phyloP scores from a whole-genome alignment of 495 filamentous ascomycete species.

The Rusavskia elegans region DNA sequence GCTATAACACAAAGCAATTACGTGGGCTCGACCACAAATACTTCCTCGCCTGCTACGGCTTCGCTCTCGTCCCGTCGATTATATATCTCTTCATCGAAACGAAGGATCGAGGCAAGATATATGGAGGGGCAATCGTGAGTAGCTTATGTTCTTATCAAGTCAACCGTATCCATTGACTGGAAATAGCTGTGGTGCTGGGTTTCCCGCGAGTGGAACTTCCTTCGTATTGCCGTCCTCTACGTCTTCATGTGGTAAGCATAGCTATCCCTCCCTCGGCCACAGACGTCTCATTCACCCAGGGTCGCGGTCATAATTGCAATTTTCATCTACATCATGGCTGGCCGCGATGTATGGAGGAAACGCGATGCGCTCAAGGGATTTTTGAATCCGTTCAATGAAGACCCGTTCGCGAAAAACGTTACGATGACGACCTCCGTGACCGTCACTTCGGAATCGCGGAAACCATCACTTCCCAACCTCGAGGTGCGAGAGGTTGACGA shows the following conservation, averaged over 20 bases:
- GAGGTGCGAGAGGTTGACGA: slow-evolving; percentile 1
- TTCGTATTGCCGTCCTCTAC: slow-evolving; percentile 66
- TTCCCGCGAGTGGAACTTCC: slow-evolving; percentile 44
- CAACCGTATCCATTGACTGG: not conserved
- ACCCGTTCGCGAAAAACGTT: slow-evolving; percentile 28
- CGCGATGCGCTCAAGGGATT: slow-evolving; percentile 26
- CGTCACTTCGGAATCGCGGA: not conserved
- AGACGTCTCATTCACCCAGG: slow-evolving; percentile 9
- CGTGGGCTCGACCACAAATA: slow-evolving; percentile 62
- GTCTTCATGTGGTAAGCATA: slow-evolving; percentile 55
- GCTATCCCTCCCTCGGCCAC: not conserved
- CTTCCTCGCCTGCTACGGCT: slow-evolving; percentile 54
- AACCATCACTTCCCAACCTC: slow-evolving; percentile 16
- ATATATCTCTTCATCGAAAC: slow-evolving; percentile 48
- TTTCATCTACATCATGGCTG: slow-evolving; percentile 57
- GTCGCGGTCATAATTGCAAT: slow-evolving; percentile 51
- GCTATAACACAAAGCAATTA: slow-evolving; percentile 52
- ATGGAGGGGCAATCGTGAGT: slow-evolving; percentile 54
- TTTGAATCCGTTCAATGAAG: slow-evolving; percentile 20
- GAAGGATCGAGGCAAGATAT: slow-evolving; percentile 35
- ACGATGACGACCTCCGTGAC: slow-evolving; percentile 29
- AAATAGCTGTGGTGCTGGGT: slow-evolving; percentile 68
- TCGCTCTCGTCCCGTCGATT: slow-evolving; percentile 57
- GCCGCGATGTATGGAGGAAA: slow-evolving; percentile 47
- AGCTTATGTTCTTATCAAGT: not conserved